Percentiles rank a stretch among this genome's conserved stretches.
phyloP scores from a whole-genome alignment of 768 basidiomycete species.

The Xanthoconium stramineum region DNA sequence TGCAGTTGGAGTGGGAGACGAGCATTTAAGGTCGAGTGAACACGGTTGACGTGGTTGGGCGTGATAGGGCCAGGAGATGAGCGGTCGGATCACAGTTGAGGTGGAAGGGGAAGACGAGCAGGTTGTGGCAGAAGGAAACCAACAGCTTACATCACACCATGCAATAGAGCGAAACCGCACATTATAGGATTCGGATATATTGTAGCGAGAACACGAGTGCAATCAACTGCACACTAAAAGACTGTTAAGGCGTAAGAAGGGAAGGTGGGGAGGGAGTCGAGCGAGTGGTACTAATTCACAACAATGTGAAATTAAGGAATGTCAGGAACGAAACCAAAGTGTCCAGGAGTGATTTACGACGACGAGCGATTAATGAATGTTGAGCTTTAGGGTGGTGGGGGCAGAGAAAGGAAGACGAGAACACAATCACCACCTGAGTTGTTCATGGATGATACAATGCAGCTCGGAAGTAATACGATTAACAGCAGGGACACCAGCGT shows the following conservation, averaged over 20 bases:
- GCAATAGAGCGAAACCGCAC: no score
- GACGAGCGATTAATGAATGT: neutral
- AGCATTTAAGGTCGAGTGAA: no score
- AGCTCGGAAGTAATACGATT: neutral
- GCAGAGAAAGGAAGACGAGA: neutral
- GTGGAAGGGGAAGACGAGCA: no score
- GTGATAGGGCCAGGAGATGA: no score
- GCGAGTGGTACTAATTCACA: neutral
- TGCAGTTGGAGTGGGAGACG: no score
- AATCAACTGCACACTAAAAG: neutral
- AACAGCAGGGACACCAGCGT: neutral
- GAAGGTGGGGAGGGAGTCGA: neutral
- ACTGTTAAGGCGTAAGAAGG: neutral
- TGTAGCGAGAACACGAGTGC: no score
- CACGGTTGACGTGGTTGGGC: no score
- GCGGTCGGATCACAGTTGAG: no score
- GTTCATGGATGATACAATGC: neutral
- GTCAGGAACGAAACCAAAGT: neutral
- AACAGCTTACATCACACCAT: no score
- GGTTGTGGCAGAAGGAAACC: no score
- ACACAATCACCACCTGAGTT: neutral
- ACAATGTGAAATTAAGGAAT: neutral
- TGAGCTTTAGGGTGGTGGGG: neutral
- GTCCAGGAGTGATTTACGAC: neutral
- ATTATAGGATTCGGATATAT: no score